Evolutionary conservation across 108 stramenopile genomes (phyloP), one percentile per base, ranked within the genome.

Genomic region (Discostella stelligeroides): DNA sequence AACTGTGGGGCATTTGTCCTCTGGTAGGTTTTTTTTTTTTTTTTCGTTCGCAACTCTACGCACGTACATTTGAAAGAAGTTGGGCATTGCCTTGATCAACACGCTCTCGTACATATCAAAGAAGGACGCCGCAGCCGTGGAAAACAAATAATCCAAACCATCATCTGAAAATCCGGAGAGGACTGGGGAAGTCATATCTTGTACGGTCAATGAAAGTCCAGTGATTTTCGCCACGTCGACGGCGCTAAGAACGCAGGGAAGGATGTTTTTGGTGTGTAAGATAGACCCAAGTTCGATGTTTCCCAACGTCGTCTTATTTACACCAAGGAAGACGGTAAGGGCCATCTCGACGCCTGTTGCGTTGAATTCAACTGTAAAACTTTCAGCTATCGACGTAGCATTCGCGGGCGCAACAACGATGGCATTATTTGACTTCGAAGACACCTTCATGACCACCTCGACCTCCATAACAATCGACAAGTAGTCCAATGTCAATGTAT

Each of bases 151-250:
- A 43, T 67, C 66, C 34, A 92, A 65, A 0, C 91, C 91, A 39
- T 73, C 55, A 39, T 85, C 82, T 25, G 84, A 54, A 47, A 92
- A 88, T n/a, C 86, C 86, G 5, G 74, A 41, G 30, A 92, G 54
- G 18, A 68, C 77, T 25, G 89, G 89, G 41, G 84, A 70, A 15
- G 51, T 38, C 10, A 91, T 46, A 20, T 80, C 75, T 13, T 59
- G 34, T 17, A 85, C 71, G 15, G 73, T 47, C 18, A 88, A 53
- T 17, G 50, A 29, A 7, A 91, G 61, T 49, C 68, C 86, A 25
- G 84, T 60, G 24, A 91, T 48, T 25, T 62, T 49, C 10, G 70
- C 34, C 25, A 61, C 39, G 25, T 84, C 70, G 37, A 88, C 42
- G 18, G 73, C 60, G 17, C 84, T 76, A 3, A 86, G 38, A 3